A percentile compares a stretch with the other conserved stretches of the same genome.
Evolutionary conservation across 2,329 filamentous ascomycete genomes (phyloP).

Genomic region (Myriosclerotinia duriaeana): DNA sequence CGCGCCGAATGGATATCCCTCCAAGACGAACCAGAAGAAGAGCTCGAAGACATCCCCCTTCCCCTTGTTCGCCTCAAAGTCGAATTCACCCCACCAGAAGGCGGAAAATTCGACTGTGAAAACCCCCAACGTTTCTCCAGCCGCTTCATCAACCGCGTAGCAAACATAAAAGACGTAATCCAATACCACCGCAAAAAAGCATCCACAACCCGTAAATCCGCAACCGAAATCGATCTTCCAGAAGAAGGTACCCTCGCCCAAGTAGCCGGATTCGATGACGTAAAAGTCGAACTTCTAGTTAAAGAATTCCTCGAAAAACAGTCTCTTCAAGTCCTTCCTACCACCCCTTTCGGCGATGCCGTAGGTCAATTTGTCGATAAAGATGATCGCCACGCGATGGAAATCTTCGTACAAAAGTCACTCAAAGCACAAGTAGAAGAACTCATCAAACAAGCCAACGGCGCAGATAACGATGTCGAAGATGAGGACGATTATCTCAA

Average conservation of each 20-base stretch:
- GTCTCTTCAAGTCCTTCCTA: constrained; percentile 86
- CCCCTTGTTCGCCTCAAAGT: constrained; percentile 88
- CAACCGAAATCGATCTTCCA: constrained; percentile 53
- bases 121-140: constrained; percentile 97
- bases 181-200: constrained; percentile 90
- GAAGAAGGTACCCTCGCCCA: constrained; percentile 63
- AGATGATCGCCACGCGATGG: constrained; percentile 90
- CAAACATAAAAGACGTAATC: constrained; percentile 91
- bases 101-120: constrained; percentile 83
- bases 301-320: constrained; percentile 78
- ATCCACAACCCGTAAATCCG: constrained; percentile 47
- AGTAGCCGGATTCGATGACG: constrained; percentile 60
- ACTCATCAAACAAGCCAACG: constrained; percentile 49
- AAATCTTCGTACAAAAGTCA: constrained; percentile 72
- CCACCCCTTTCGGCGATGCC: constrained; percentile 89
- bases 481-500: constrained; percentile 70
- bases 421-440: constrained; percentile 69
- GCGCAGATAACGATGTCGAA: constrained; percentile 59
- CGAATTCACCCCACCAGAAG: constrained; percentile 82
- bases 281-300: constrained; percentile 88
- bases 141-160: constrained; percentile 83
- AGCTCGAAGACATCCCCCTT: constrained; percentile 65
- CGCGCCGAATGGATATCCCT: constrained; percentile 75
- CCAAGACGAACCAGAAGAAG: constrained; percentile 61
- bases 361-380: constrained; percentile 93